These are phyloP conservation scores for Pilaira anomala DNA, from an alignment of 192 early-diverging fungal genomes.

Conservation along the genomic window DNA sequence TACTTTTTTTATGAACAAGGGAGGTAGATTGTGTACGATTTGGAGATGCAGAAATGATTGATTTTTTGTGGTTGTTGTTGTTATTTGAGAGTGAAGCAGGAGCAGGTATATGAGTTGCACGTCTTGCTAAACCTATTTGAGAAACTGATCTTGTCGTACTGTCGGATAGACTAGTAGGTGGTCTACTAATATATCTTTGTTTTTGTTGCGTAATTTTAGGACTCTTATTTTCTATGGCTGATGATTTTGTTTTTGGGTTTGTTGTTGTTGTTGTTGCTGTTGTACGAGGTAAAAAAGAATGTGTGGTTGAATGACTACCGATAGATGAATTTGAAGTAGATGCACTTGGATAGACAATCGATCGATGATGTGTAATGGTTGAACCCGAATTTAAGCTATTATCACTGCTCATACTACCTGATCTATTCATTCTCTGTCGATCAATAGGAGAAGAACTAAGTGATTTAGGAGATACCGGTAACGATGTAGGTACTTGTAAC, in stretches of 20 bases:
- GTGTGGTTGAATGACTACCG: slow-evolving; percentile 1
- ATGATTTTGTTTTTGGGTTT: neutral
- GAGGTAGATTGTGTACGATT: neutral
- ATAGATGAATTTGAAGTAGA: slow-evolving; percentile 9
- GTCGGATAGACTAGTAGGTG: neutral
- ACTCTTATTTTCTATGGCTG: neutral
- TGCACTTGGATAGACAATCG: slow-evolving; percentile 9
- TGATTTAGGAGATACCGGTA: neutral
- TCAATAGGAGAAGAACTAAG: neutral
- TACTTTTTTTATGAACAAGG: neutral
- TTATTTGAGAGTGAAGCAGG: neutral
- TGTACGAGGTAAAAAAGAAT: neutral
- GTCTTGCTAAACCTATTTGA: slow-evolving; percentile 14
- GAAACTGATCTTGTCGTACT: neutral
- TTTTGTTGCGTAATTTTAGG: neutral
- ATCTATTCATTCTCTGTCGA: slow-evolving; percentile 4
- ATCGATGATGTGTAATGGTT: slow-evolving; percentile 4
- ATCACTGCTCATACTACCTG: slow-evolving; percentile 19
- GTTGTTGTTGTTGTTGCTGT: neutral
- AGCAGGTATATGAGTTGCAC: slow-evolving; percentile 34
- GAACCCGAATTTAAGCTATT: slow-evolving; percentile 17
- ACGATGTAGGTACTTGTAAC: slow-evolving; percentile 1
- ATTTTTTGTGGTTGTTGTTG: neutral
- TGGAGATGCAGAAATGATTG: neutral
- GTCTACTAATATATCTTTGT: neutral